Evolutionary conservation across 1,284 basidiomycete species (phyloP).

Genomic region (Moesziomyces sp.): DNA sequence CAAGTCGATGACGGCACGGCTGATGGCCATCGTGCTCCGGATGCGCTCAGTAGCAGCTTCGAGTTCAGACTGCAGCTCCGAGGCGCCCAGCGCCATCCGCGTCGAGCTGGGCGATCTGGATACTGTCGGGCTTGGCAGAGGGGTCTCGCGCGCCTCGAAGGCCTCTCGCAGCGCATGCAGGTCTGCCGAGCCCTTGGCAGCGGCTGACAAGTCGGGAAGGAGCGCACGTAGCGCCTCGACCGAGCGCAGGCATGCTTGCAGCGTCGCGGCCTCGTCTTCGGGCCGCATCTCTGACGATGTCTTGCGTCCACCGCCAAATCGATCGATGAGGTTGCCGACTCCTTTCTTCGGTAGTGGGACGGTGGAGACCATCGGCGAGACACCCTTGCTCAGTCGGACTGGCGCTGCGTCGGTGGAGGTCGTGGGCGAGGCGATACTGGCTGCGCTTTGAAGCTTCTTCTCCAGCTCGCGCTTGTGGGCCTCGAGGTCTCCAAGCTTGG

Average conservation of each 20-base stretch:
- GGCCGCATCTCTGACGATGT: constrained; percentile 17
- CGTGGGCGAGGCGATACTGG: constrained; percentile 18
- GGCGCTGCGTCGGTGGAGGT: constrained; percentile 13
- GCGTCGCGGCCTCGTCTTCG: constrained; percentile 19
- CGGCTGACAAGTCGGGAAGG: constrained; percentile 28
- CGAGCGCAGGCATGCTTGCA: constrained; percentile 26
- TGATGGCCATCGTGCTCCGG: constrained; percentile 30
- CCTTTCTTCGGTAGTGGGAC: constrained; percentile 30
- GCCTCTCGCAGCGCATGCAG: constrained; percentile 30
- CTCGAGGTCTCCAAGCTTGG: constrained; percentile 20
- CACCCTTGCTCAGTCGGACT: constrained; percentile 9
- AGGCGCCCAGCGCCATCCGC: constrained; percentile 10
- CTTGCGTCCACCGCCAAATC: constrained; percentile 38
- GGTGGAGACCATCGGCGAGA: constrained; percentile 10
- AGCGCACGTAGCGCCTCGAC: constrained; percentile 30
- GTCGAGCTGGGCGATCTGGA: constrained; percentile 10
- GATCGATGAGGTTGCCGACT: constrained; percentile 38
- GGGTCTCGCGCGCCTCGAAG: constrained; percentile 16
- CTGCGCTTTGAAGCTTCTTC: constrained; percentile 14
- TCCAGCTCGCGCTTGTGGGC: constrained; percentile 22
- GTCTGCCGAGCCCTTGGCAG: constrained; percentile 28
- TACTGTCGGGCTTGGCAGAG: constrained; percentile 6
- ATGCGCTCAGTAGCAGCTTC: constrained; percentile 22
- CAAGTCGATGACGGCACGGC: constrained; percentile 30
- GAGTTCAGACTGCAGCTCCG: constrained; percentile 28